phyloP scores from a whole-genome alignment of 176 grass and related monocot species.

The Stipa capillata region DNA sequence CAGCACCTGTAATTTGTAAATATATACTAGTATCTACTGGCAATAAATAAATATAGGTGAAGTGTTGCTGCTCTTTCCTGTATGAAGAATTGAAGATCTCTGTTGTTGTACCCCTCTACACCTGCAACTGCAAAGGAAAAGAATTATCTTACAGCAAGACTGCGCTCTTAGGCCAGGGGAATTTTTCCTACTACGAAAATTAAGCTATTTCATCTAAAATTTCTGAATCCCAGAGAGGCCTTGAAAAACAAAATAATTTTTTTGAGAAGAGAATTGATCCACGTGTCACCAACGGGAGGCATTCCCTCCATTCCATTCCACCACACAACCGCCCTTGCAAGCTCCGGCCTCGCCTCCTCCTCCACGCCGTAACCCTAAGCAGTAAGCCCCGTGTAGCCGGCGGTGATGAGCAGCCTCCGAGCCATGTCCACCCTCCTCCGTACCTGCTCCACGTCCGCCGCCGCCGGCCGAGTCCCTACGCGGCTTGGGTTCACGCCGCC shows the following conservation, averaged over 20 bases:
- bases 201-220: too few relatives aligned
- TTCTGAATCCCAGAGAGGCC: too few relatives aligned
- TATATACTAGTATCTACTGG: neutral
- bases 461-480: constrained; percentile 20
- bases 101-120: neutral
- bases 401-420: constrained; percentile 72
- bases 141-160: neutral
- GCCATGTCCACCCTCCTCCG: constrained; percentile 51
- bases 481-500: neutral
- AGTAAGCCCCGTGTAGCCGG: constrained; percentile 8
- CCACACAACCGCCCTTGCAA: constrained; percentile 33
- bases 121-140: neutral
- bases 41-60: neutral
- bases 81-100: neutral
- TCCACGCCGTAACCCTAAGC: constrained; percentile 32
- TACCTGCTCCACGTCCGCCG: constrained; percentile 24
- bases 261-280: constrained; percentile 33
- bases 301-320: constrained; percentile 45
- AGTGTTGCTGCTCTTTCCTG: neutral
- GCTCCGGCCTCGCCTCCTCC: constrained; percentile 1
- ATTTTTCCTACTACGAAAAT: too few relatives aligned
- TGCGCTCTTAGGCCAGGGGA: too few relatives aligned
- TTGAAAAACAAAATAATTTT: too few relatives aligned
- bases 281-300: constrained; percentile 42
- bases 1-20: constrained; percentile 27